A percentile compares a stretch with the other conserved stretches of the same genome.
phyloP scores from a whole-genome alignment of 192 early-diverging fungal genomes.

The Coemansia sp. region DNA sequence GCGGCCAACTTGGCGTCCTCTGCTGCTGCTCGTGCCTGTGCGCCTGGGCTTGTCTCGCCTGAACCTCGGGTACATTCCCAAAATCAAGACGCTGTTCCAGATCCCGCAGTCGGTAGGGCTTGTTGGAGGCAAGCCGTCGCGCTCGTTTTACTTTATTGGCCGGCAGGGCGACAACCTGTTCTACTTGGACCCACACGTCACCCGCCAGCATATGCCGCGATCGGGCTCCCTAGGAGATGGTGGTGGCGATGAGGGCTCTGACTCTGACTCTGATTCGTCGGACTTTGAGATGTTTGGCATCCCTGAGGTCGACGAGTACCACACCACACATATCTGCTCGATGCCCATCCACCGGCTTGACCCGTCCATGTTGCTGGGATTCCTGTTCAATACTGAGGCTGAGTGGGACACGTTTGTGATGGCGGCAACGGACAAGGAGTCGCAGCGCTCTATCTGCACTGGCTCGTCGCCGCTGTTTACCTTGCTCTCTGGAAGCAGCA shows the following conservation, averaged over 20 bases:
- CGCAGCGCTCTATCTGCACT: constrained; percentile 56
- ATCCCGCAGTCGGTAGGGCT: constrained; percentile 57
- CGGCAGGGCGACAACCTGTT: constrained; percentile 55
- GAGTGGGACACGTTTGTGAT: constrained; percentile 57
- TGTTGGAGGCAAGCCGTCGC: constrained; percentile 56
- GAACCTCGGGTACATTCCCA: constrained; percentile 48
- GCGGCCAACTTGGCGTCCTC: constrained; percentile 38
- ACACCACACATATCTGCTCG: constrained; percentile 53
- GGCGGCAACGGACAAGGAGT: constrained; percentile 54
- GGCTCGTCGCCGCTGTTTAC: constrained; percentile 57
- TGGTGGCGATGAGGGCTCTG: constrained; percentile 13
- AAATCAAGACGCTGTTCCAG: constrained; percentile 56
- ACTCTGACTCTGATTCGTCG: constrained; percentile 49
- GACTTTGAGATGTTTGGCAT: constrained; percentile 51
- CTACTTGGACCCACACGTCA: constrained; percentile 58
- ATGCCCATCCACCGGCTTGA: constrained; percentile 54
- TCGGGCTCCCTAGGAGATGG: constrained; percentile 17
- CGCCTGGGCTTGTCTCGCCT: constrained; percentile 55
- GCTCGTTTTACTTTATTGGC: constrained; percentile 57
- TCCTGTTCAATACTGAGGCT: constrained; percentile 53
- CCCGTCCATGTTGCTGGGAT: constrained; percentile 59
- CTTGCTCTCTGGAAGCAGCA: constrained; percentile 52
- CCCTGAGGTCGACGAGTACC: constrained; percentile 45
- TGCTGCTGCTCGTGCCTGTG: constrained; percentile 56
- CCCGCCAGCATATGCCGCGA: constrained; percentile 47